Conservation (phyloP, 129 eudicot genomes). For the Apium graveolens region DNA sequence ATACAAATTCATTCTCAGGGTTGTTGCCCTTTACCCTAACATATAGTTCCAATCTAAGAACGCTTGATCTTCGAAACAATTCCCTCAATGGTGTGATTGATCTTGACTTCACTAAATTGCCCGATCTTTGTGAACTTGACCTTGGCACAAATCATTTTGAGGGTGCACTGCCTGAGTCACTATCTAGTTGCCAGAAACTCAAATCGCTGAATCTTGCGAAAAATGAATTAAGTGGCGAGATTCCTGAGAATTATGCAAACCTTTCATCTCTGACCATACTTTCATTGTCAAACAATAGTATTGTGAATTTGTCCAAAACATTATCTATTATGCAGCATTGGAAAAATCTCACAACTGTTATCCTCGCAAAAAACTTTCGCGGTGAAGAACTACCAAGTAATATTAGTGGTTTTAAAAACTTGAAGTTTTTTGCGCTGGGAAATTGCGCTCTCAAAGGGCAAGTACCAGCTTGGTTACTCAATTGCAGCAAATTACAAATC, state of each 20-base stretch:
- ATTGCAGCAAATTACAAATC: slow-evolving; percentile 62
- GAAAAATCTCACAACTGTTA: slow-evolving; percentile 63
- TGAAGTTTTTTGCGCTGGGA: slow-evolving; percentile 68
- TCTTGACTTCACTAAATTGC: slow-evolving; percentile 54
- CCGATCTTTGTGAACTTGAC: slow-evolving; percentile 54
- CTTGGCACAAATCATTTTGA: slow-evolving; percentile 64
- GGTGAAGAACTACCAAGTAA: slow-evolving; percentile 67
- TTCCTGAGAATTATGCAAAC: slow-evolving; percentile 50
- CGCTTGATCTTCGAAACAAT: slow-evolving; percentile 88
- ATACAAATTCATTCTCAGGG: slow-evolving; percentile 68
- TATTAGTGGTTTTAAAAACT: slow-evolving; percentile 44
- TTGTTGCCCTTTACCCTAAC: slow-evolving; percentile 65
- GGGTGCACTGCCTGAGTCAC: slow-evolving; percentile 61
- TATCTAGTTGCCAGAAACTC: slow-evolving; percentile 59
- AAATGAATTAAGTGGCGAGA: slow-evolving; percentile 55
- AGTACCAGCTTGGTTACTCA: slow-evolving; percentile 65
- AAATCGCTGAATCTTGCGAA: slow-evolving; percentile 68
- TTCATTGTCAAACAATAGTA: slow-evolving; percentile 73
- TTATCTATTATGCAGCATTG: slow-evolving; percentile 58
- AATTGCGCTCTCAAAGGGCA: slow-evolving; percentile 71
- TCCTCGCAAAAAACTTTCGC: slow-evolving; percentile 69
- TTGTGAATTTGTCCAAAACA: slow-evolving; percentile 45
- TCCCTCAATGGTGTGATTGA: slow-evolving; percentile 50
- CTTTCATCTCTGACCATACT: slow-evolving; percentile 60
- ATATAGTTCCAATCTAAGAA: slow-evolving; percentile 38